Evolutionary conservation across 306 rosid species (phyloP), one percentile per base, ranked within the genome.

Genomic region (Hippophae tibetana): DNA sequence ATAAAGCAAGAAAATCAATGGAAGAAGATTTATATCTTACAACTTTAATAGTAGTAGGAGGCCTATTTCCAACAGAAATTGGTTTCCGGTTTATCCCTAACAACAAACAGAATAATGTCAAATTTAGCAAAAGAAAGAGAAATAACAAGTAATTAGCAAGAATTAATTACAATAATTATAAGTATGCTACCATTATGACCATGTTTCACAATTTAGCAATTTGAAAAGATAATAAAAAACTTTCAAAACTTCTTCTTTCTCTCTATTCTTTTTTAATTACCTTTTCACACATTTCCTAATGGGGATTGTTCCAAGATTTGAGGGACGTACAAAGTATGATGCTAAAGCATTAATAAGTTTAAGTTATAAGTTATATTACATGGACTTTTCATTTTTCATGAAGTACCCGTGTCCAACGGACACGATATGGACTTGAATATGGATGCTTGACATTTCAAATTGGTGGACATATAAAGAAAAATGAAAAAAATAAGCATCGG

Each of bases 31-130:
- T 46, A 26, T 50, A 31, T 57, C 82, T 59, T 86, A 88, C 99
- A 86, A 93, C 90, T 93, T 93, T 93, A 31, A 93, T 88, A 46
- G 85, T 86, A 43, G 94, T 93, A 55, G 99, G 77, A 70, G 84
- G 76, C 67, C 74, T 78, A 73, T 78, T 83, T 63, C 73, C 88
- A 57, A 79, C 80, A 70, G 94, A 47, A 57, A 79, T 64, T 52
- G 89, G 65, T 72, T 84, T 96, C 52, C 95, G 86, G 67, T 61
- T 93, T 54, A 79, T 44, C 62, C 66, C 99, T 93, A 73, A 66
- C 66, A 72, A 46, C 62, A 69, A 58, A 55, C 69, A 46, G 55
- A 43, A 67, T 26, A 63, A 62, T 50, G 8, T 42, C 10, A 8
- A 54, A 11, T 43, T 11, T 38, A 46, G 26, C 25, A 62, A 6